Evolutionary conservation across 2,329 filamentous ascomycete species (phyloP).

Genomic region (Ustilaginoidea virens): DNA sequence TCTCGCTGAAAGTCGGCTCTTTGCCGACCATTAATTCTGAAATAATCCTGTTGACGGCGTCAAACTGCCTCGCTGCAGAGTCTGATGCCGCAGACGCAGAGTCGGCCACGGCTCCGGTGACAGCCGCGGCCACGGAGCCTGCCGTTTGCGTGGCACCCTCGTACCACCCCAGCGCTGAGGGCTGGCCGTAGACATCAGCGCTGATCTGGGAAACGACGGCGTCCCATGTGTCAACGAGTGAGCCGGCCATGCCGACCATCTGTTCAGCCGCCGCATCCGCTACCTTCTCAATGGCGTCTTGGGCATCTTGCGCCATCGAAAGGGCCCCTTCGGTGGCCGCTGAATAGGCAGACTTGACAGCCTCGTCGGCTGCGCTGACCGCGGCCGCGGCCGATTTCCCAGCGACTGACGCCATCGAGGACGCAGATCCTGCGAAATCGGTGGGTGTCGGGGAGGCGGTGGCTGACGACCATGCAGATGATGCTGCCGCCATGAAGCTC

Average conservation of each 20-base stretch:
- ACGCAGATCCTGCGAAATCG: slow-evolving; percentile 29
- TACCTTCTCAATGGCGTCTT: slow-evolving; percentile 22
- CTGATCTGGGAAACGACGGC: slow-evolving; percentile 45
- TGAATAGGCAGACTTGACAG: slow-evolving; percentile 34
- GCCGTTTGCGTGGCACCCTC: slow-evolving; percentile 30
- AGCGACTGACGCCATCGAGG: slow-evolving; percentile 33
- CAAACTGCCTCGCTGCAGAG: slow-evolving; percentile 47
- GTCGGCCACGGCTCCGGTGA: slow-evolving; percentile 28
- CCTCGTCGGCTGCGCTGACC: slow-evolving; percentile 31
- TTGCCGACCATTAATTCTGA: slow-evolving; percentile 64
- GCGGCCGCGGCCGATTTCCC: slow-evolving; percentile 28
- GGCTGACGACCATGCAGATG: slow-evolving; percentile 46
- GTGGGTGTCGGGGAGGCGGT: slow-evolving; percentile 47
- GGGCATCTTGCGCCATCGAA: slow-evolving; percentile 22
- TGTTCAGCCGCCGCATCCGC: slow-evolving; percentile 30
- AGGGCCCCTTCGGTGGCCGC: slow-evolving; percentile 26
- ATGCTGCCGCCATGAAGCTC: slow-evolving; percentile 58
- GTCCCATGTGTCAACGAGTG: slow-evolving; percentile 24
- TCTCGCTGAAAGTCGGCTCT: slow-evolving; percentile 70
- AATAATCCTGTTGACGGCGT: slow-evolving; percentile 54
- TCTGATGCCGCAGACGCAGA: slow-evolving; percentile 39
- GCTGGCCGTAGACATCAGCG: slow-evolving; percentile 53
- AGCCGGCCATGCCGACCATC: slow-evolving; percentile 19
- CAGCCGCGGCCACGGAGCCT: slow-evolving; percentile 43
- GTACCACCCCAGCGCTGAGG: slow-evolving; percentile 41